Evolutionary conservation across 805 yeast species (phyloP), one percentile per base, ranked within the genome.

Genomic region (Cyberlindnera americana): DNA sequence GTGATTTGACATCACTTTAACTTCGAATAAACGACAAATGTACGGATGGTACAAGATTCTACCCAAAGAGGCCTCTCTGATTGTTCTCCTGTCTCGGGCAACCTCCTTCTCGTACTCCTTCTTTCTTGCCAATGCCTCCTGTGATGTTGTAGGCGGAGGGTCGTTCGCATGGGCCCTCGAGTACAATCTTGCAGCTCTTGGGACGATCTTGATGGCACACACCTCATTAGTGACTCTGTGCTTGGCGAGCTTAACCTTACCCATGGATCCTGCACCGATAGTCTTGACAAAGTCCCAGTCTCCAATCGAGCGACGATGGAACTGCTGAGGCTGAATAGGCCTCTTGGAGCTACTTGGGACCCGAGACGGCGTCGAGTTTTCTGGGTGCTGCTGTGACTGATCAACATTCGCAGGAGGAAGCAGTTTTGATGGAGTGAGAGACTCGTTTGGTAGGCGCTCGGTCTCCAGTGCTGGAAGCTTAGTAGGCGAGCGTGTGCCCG

Each of bases 221-320:
- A 87, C 73, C 52, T 86, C 90, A 44, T 75, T 77, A 1, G 96
- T 87, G 25, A 78, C 63, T 49, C 84, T 77, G 65, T 90, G 95
- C 54, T 78, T 81, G 2, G 98, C 98, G 28, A 93, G 70, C 65
- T 93, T 93, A 35, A 93, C 99, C 61, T 91, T 95, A 43, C 99
- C 99, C 99, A 93, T 93, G 0, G 96, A 88, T 3, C 99, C 99
- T 2, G 98, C 96, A 30, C 99, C 99, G 33, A 93, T 85, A 3
- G 96, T 89, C 62, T 88, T 88, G 42, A 86, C 73, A 53, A 91
- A 90, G 52, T 87, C 95, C 99, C 99, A 91, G 49, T 93, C 96
- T 12, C 98, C 99, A 39, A 91, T 83, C 5, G 95, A 75, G 43
- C 83, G 83, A 48, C 98, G 77, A 60, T 89, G 91, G 52, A 85